Evolutionary conservation across 768 basidiomycete species (phyloP).

Genomic region (Serendipita indica): DNA sequence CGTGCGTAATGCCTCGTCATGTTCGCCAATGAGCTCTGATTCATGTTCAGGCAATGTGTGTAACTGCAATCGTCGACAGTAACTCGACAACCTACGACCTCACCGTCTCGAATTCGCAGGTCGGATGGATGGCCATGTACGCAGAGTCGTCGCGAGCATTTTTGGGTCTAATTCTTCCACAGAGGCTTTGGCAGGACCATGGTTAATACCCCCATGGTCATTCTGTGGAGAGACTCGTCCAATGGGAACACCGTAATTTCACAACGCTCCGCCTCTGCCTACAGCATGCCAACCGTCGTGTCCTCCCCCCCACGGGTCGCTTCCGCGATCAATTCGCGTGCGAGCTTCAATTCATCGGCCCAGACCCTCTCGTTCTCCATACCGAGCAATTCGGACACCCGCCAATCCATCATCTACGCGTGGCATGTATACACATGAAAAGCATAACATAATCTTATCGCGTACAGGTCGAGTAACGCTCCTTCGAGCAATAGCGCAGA

Average conservation of each 20-base stretch:
- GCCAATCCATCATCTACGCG: background rate
- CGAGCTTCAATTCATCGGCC: background rate
- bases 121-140: constrained; percentile 7
- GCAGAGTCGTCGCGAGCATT: too few relatives aligned
- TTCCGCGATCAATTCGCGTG: constrained; percentile 15
- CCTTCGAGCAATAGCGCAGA: constrained; percentile 18
- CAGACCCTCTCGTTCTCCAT: constrained; percentile 2
- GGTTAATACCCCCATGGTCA: constrained; percentile 36
- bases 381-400: background rate
- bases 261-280: constrained; percentile 38
- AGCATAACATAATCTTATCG: background rate
- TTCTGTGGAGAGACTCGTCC: constrained; percentile 49
- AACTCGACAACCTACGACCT: constrained; percentile 1
- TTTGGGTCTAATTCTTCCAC: too few relatives aligned
- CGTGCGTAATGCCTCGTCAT: too few relatives aligned
- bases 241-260: constrained; percentile 50
- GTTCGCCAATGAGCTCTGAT: too few relatives aligned
- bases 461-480: background rate
- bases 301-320: constrained; percentile 39
- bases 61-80: background rate
- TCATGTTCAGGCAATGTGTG: constrained; percentile 2
- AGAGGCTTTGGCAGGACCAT: background rate
- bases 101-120: background rate
- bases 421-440: background rate
- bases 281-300: constrained; percentile 44